Percentiles rank a stretch among this genome's conserved stretches.
These are phyloP conservation scores for Dactylellina parvicollis DNA, from an alignment of 2,329 filamentous ascomycete genomes.

Conservation along the genomic window DNA sequence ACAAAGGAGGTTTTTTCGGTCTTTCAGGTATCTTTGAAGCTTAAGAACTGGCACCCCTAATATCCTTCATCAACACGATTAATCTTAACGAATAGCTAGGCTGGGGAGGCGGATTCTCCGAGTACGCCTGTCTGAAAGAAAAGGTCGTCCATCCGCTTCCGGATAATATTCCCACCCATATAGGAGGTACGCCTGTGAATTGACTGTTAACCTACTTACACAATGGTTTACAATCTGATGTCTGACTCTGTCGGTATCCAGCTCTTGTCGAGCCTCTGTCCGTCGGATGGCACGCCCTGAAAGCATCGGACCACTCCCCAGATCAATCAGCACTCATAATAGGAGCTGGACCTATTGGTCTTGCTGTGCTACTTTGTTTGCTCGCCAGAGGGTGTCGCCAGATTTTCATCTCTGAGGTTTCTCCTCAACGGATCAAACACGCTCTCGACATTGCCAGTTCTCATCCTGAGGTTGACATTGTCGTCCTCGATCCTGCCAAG, in stretches of 20 bases:
- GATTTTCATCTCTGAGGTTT: conserved; percentile 70
- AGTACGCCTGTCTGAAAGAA: conserved; percentile 66
- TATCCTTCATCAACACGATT: too few relatives aligned
- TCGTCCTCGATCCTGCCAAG: conserved; percentile 33
- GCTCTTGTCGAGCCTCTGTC: conserved; percentile 72
- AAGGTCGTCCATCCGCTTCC: conserved; percentile 63
- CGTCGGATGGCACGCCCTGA: conserved; percentile 72
- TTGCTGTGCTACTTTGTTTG: conserved; percentile 70
- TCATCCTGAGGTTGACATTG: conserved; percentile 33
- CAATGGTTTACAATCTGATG: conserved; percentile 54
- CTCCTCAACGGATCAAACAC: conserved; percentile 57
- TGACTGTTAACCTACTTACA: conserved; percentile 17
- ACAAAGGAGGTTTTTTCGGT: conserved; percentile 67
- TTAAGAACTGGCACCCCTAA: neutral
- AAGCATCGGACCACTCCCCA: conserved; percentile 61
- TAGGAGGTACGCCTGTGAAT: conserved; percentile 61
- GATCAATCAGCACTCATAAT: conserved; percentile 67
- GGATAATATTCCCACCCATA: conserved; percentile 65
- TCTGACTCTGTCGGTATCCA: conserved; percentile 58
- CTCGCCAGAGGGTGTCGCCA: conserved; percentile 66
- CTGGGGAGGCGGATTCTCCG: conserved; percentile 62
- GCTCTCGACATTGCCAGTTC: conserved; percentile 37
- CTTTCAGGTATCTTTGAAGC: conserved; percentile 57
- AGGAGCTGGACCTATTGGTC: conserved; percentile 72
- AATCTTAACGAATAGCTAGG: conserved; percentile 40